Conservation (phyloP, 805 yeast species). For the Metschnikowia anglica region DNA sequence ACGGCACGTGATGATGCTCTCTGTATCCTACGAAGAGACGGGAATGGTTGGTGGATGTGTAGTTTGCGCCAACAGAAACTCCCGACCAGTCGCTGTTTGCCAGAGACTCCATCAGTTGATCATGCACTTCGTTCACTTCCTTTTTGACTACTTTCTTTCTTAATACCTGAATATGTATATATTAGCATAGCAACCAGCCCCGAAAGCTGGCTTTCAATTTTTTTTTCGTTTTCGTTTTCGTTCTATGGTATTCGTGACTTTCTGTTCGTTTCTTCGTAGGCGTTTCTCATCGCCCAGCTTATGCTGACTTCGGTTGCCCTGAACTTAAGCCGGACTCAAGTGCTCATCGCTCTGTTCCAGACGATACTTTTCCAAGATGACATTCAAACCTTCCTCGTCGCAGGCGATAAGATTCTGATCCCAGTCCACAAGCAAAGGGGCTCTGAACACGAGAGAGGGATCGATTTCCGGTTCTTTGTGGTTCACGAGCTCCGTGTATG, state of each 20-base stretch:
- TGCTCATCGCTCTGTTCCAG: conserved; percentile 9
- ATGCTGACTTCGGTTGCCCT: neutral
- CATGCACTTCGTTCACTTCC: too few species aligned
- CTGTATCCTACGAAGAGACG: too few species aligned
- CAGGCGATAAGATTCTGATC: conserved; percentile 43
- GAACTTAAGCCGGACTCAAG: conserved; percentile 14
- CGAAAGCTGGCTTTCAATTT: too few species aligned
- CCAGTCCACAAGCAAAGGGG: conserved; percentile 48
- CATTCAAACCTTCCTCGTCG: conserved; percentile 33
- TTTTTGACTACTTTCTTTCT: too few species aligned
- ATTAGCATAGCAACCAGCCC: too few species aligned
- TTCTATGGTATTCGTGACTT: neutral
- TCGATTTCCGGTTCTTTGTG: conserved; percentile 28
- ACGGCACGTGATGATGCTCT: neutral
- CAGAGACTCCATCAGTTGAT: too few species aligned
- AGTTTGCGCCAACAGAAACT: too few species aligned
- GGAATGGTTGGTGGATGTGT: too few species aligned
- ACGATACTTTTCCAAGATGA: conserved; percentile 32
- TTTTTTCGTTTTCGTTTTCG: neutral
- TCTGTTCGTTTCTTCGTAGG: neutral
- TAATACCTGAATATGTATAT: too few species aligned
- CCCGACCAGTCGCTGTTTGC: too few species aligned
- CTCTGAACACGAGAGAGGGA: conserved; percentile 36
- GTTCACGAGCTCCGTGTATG: conserved; percentile 28
- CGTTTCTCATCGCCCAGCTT: neutral